Base-by-base conservation (phyloP, 108 stramenopile species). In the Cyclotella kingstonii region DNA sequence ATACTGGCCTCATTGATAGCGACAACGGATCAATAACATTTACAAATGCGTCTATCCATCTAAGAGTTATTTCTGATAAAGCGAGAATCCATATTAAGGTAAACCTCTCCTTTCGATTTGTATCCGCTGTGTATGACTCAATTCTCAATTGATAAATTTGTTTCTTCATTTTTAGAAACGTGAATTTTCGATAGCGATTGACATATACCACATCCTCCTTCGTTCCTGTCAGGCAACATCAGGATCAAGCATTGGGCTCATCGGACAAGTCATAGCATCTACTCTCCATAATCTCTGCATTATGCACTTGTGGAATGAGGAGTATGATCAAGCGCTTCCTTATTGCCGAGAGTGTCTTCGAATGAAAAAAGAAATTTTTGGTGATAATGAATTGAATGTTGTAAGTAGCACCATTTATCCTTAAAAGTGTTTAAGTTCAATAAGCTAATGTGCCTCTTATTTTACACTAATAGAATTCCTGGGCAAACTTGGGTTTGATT, bases 211-310 rank as follows among this genome's bases (percentile, higher is more conserved):
- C 25, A 36, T 52, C 3, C 60, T 70, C 11, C 41, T 61, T 34
- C 59, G 40, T n/a, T 54, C 60, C 0, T 70, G 60, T 43, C 69
- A 70, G 38, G 14, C 60, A 18, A 40, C 58, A 12, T 36, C 69
- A 40, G 45, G 44, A 2, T 17, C 67, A 1, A 66, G 34, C 44
- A 30, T 55, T 50, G 67, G 60, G 44, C 60, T 70, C 22, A 60
- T 70, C 18, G 69, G 58, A 26, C 69, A 56, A 44, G 53, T 70
- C 22, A 38, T 62, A 22, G 69, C 69, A 47, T 70, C 69, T 7
- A 70, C 69, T 19, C 53, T 70, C 7, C 69, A 70, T 14, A 70
- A 70, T 40, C 43, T 70, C 38, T 33, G 69, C 18, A 54, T 70
- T 21, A 21, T 70, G 34, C 60, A 70, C 12, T 33, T 70, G 5